A percentile compares a stretch with the other conserved stretches of the same genome.
phyloP scores from a whole-genome alignment of 2,329 filamentous ascomycete species.

The Aspergillus fumigatus region DNA sequence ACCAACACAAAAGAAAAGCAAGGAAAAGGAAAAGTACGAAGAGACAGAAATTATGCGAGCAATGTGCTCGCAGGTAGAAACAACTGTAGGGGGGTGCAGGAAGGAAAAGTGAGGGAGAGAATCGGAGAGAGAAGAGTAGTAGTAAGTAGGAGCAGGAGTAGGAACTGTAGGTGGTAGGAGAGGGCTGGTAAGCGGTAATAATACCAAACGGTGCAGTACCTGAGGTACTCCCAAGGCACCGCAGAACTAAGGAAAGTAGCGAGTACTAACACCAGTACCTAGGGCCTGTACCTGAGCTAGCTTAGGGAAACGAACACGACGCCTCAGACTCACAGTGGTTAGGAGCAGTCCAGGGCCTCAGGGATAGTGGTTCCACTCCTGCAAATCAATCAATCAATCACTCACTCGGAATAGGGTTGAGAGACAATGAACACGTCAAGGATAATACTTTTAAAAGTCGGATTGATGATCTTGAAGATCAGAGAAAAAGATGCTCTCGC shows the following conservation, averaged over 20 bases:
- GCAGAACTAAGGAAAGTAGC: not conserved
- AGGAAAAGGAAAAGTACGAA: conserved; percentile 12
- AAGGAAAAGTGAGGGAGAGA: conserved; percentile 4
- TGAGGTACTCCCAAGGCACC: not conserved
- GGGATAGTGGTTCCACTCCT: not conserved
- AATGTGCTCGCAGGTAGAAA: conserved; percentile 15
- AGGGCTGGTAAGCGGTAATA: not conserved
- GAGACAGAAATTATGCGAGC: conserved; percentile 17
- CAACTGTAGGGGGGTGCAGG: conserved; percentile 5
- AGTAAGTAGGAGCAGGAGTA: too few relatives aligned
- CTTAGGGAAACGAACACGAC: too few relatives aligned
- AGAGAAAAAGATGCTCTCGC: not conserved
- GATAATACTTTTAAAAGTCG: too few relatives aligned
- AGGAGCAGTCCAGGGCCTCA: not conserved
- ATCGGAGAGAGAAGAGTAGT: not conserved
- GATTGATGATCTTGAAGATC: not conserved
- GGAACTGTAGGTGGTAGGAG: not conserved
- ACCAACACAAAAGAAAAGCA: conserved; percentile 24
- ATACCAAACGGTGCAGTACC: not conserved
- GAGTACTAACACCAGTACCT: too few relatives aligned
- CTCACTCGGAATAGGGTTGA: not conserved
- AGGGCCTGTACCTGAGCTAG: too few relatives aligned
- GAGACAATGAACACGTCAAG: too few relatives aligned
- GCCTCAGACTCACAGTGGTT: not conserved
- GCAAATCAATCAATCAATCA: not conserved